Conservation (phyloP, 345 rosid genomes). For the Lepidium didymum region DNA sequence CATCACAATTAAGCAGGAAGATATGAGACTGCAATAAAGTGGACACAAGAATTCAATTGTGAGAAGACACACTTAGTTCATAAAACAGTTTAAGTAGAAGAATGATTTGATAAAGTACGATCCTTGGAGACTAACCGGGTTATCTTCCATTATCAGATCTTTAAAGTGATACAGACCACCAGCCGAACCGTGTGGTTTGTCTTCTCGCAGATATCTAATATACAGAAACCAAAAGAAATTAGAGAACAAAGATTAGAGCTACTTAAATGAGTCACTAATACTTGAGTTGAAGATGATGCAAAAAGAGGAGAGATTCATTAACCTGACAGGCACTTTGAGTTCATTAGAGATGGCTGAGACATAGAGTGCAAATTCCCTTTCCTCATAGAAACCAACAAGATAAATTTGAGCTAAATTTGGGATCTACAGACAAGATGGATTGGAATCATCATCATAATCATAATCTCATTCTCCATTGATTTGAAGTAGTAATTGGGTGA, state of each 20-base stretch:
- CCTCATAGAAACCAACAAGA: constrained; percentile 86
- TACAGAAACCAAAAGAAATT: background rate
- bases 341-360: constrained; percentile 89
- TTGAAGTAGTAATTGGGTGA: background rate
- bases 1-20: constrained; percentile 90
- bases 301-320: constrained; percentile 5
- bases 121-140: constrained; percentile 45
- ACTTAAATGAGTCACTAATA: background rate
- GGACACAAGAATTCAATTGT: background rate
- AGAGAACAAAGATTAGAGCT: background rate
- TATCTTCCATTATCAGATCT: constrained; percentile 80
- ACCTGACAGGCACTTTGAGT: constrained; percentile 85
- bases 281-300: background rate
- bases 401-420: constrained; percentile 71
- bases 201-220: constrained; percentile 73
- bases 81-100: background rate
- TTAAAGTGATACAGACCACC: constrained; percentile 81
- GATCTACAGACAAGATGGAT: constrained; percentile 42
- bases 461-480: background rate
- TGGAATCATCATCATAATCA: constrained; percentile 1
- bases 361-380: constrained; percentile 78
- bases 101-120: background rate
- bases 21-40: constrained; percentile 64
- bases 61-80: constrained; percentile 1
- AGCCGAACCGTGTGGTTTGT: constrained; percentile 89